Percentiles rank a stretch among this genome's conserved stretches.
Evolutionary conservation across 768 basidiomycete species (phyloP).

Genomic region (Hericium alpestre): DNA sequence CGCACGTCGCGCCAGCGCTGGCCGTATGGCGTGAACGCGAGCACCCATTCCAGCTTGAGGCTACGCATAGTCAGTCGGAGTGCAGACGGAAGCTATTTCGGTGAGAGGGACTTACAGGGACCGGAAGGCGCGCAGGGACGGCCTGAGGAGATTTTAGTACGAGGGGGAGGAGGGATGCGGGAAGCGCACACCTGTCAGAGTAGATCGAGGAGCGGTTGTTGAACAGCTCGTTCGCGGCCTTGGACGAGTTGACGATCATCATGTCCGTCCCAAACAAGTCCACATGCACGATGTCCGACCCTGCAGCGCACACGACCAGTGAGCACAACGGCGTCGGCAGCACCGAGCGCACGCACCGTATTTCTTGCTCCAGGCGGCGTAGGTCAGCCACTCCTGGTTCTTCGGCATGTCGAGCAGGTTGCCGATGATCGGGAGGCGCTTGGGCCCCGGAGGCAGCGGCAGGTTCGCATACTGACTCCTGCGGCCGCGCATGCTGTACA

Average conservation of each 20-base stretch:
- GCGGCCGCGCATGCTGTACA: neutral
- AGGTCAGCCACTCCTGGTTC: constrained; percentile 7
- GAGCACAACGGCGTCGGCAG: no score
- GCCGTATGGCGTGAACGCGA: neutral
- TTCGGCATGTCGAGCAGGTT: constrained; percentile 11
- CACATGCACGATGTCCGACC: constrained; percentile 1
- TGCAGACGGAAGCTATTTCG: neutral
- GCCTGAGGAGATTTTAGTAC: neutral
- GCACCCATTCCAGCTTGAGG: constrained; percentile 11
- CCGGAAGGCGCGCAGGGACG: neutral
- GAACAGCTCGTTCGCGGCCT: constrained; percentile 4
- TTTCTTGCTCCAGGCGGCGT: constrained; percentile 8
- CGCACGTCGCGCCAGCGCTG: neutral
- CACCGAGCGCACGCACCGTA: constrained; percentile 9
- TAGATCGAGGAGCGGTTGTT: constrained; percentile 4
- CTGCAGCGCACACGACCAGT: neutral
- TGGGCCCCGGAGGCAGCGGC: constrained; percentile 11
- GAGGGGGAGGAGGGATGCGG: neutral
- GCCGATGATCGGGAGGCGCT: constrained; percentile 9
- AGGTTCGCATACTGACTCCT: neutral
- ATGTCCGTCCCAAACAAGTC: neutral
- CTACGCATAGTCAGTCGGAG: neutral
- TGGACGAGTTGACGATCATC: constrained; percentile 26
- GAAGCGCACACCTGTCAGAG: constrained; percentile 3
- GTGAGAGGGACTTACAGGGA: neutral